Evolutionary conservation across 1,284 basidiomycete species (phyloP).

Genomic region (Hemileia vastatrix): DNA sequence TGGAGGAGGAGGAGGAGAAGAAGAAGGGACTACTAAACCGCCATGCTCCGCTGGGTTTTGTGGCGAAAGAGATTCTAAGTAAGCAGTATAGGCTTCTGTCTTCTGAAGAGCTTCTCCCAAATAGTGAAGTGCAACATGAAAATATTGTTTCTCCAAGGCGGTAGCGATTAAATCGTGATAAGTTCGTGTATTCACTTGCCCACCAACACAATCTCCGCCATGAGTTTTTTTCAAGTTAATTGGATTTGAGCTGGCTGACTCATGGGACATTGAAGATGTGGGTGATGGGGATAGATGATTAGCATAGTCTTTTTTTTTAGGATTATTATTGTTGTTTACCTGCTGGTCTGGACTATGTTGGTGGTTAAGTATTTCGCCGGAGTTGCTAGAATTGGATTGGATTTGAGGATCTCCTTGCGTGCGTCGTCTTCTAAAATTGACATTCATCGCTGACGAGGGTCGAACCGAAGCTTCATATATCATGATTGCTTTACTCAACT

Average conservation of each 20-base stretch:
- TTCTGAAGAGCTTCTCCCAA: slow-evolving; percentile 5
- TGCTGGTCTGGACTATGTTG: not conserved
- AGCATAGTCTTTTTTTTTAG: too few relatives aligned
- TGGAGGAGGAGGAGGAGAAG: not conserved
- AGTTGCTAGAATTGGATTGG: too few relatives aligned
- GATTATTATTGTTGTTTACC: not conserved
- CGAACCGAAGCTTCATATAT: slow-evolving; percentile 15
- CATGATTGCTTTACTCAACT: slow-evolving; percentile 6
- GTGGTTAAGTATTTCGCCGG: too few relatives aligned
- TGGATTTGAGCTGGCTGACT: not conserved
- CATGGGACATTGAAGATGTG: not conserved
- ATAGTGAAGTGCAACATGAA: slow-evolving; percentile 17
- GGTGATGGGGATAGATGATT: too few relatives aligned
- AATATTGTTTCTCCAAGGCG: not conserved
- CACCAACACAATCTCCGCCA: not conserved
- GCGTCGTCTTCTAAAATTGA: too few relatives aligned
- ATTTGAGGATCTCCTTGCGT: too few relatives aligned
- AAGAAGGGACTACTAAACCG: too few relatives aligned
- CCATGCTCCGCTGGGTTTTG: not conserved
- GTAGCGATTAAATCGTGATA: slow-evolving; percentile 20
- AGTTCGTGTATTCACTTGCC: slow-evolving; percentile 10
- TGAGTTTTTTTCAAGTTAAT: not conserved
- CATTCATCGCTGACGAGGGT: slow-evolving; percentile 17
- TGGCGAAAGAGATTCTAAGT: not conserved
- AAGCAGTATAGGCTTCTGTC: slow-evolving; percentile 1